Base-by-base conservation (phyloP, 179 eudicot species). In the Silene vulgaris region DNA sequence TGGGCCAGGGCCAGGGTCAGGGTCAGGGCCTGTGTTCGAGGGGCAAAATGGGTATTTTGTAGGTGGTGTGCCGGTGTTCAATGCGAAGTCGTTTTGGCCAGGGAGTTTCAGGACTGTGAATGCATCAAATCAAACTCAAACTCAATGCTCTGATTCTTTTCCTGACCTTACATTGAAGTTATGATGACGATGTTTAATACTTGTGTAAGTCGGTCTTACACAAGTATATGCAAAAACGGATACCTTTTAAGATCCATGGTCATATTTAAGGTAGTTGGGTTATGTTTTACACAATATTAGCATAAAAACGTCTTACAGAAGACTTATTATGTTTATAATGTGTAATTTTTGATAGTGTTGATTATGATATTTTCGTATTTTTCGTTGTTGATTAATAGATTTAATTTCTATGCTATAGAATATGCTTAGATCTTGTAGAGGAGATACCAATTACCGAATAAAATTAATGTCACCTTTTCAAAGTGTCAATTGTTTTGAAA, bases 51-150 rank as follows among this genome's bases (percentile, higher is more conserved):
- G 84, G 81, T 75, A 81, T 78, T 78, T 75, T 4, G 13, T 75
- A 13, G 84, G 81, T 4, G 70, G 63, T 48, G 81, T 78, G 0
- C 84, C 84, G 16, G 79, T 78, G 28, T 78, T 54, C 23, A 76
- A 45, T 78, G 45, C 84, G 79, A 79, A 78, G 79, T 77, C 79
- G 76, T 81, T 81, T 81, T 81, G 84, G 84, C 84, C 84, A 0
- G 84, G 84, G 17, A 81, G 84, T 71, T 81, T 78, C 26, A 78
- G 79, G 43, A 75, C 75, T 43, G 60, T 81, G 3, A 79, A 78
- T 64, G 79, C 75, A 70, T 14, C 76, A 57, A 74, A 63, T 50
- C 56, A 50, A 65, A 63, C 66, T 30, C 50, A 78, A 57, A 30
- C 56, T 35, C 70, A 81, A 12, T 23, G 60, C 4, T 48, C 20